Evolutionary conservation across 2,329 filamentous ascomycete species (phyloP), one percentile per base, ranked within the genome.

Genomic region (Ophiostoma australiae): DNA sequence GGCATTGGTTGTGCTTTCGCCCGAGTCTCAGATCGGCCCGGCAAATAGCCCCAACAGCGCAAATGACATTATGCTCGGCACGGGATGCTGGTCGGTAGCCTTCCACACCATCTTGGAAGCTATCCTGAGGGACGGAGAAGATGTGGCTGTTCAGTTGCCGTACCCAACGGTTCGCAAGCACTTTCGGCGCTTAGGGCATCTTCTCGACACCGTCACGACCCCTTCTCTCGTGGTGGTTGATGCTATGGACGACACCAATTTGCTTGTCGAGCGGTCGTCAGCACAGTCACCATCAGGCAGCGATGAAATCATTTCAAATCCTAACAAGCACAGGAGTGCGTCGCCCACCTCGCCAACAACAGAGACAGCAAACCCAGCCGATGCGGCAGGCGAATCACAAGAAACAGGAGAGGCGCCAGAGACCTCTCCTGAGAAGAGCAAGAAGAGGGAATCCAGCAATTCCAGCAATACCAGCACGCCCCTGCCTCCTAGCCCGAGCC

Each of bases 121-220:
- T 0, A 79, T 86, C 3, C 77, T 90, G 23, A 80, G 86, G 11
- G 88, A 90, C 73, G 86, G 83, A 0, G 87, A 90, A 76, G 87
- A 89, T 73, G 82, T 86, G 79, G 81, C 83, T 0, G 81, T 90
- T 3, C 82, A 84, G 33, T 79, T 90, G n/a, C 83, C 83, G 4
- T 90, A 90, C 74, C 80, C 83, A 33, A 78, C 81, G 4, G 83
- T 90, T 3, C 81, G 88, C 68, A 77, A 78, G 15, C 84, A 87
- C n/a, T 84, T 86, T 70, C 76, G 80, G 52, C 81, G 84, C 13
- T 80, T 87, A 35, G 77, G 80, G 13, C 80, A 83, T 70, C 71
- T 83, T 2, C 78, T 90, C 4, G 85, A 89, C 70, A 80, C 80
- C 4, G 83, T 90, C 3, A 84, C 78, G 4, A 78, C 79, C 15